Evolutionary conservation across 1,284 basidiomycete species (phyloP), one percentile per base, ranked within the genome.

Genomic region (Fistulinella cinereoalba): DNA sequence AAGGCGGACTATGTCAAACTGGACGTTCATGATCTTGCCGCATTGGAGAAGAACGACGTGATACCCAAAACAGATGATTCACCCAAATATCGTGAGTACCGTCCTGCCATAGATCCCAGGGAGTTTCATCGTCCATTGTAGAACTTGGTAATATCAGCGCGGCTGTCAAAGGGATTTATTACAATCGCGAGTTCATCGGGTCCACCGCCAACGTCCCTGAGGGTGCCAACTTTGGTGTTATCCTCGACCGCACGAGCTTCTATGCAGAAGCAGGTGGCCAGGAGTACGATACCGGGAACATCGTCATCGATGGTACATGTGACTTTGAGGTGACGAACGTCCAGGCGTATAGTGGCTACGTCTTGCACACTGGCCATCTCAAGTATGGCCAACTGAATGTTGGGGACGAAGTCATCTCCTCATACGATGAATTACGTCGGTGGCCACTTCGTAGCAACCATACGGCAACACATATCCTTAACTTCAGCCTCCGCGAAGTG

Each of bases 181-280:
- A 89, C 65, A 77, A 84, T 58, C 89, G 88, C 62, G 69, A 80
- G 19, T 98, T 99, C 71, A 58, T 84, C 46, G 58, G 70, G 13
- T 85, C 88, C 1, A 92, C 93, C 6, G 64, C 71, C 16, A 71
- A 74, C 36, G 75, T 95, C 27, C 78, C 86, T 0, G 72, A 77
- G 19, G 79, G 77, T 52, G 71, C 80, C 23, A 71, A 77, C 12
- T 92, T 98, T 62, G 97, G 96, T 46, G 65, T 99, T 47, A 67
- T 99, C 31, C 82, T 99, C 44, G 92, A 99, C 71, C 80, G 80
- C 47, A 98, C 96, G n/a, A 93, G 87, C 72, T 97, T 99, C 69
- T 99, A 99, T 60, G 96, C 96, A 23, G 96, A 99, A 73, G 81
- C 92, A 41, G 96, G 96, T 66, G 97, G 96, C 33, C 96, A 99